Percentiles rank a stretch among this genome's conserved stretches.
phyloP scores from a whole-genome alignment of 352 stramenopile genomes.

The Poterioochromonas sp. region DNA sequence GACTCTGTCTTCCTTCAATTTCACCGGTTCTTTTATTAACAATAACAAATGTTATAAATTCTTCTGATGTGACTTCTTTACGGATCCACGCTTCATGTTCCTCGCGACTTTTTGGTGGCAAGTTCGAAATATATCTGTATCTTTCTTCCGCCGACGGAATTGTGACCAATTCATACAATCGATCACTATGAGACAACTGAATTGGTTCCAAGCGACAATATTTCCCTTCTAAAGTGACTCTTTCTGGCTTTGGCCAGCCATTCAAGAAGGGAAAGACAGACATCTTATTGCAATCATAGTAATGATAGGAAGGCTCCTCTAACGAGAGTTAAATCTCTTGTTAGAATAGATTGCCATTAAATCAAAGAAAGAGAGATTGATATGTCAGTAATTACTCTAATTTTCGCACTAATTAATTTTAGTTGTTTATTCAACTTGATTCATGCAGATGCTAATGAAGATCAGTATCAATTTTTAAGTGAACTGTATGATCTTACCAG shows the following conservation, averaged over 20 bases:
- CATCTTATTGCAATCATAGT: too few relatives aligned
- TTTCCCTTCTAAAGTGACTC: neutral
- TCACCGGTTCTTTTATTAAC: neutral
- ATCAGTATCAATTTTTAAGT: conserved; percentile 4
- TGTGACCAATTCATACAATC: neutral
- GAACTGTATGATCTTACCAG: neutral
- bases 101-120: neutral
- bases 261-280: too few relatives aligned
- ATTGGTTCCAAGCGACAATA: conserved; percentile 3
- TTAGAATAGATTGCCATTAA: too few relatives aligned
- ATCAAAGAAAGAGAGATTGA: too few relatives aligned
- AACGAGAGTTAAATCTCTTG: too few relatives aligned
- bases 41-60: neutral
- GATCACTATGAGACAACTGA: neutral
- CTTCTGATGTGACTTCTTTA: neutral
- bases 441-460: conserved; percentile 23
- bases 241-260: too few relatives aligned
- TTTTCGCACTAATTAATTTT: too few relatives aligned
- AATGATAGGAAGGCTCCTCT: too few relatives aligned
- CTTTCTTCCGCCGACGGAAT: neutral
- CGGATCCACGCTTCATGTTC: neutral
- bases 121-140: neutral
- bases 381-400: too few relatives aligned
- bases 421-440: too few relatives aligned
- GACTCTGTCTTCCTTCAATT: neutral